These are phyloP conservation scores for Mortierella sp. DNA, from an alignment of 371 early-diverging fungal species.

Conservation along the genomic window DNA sequence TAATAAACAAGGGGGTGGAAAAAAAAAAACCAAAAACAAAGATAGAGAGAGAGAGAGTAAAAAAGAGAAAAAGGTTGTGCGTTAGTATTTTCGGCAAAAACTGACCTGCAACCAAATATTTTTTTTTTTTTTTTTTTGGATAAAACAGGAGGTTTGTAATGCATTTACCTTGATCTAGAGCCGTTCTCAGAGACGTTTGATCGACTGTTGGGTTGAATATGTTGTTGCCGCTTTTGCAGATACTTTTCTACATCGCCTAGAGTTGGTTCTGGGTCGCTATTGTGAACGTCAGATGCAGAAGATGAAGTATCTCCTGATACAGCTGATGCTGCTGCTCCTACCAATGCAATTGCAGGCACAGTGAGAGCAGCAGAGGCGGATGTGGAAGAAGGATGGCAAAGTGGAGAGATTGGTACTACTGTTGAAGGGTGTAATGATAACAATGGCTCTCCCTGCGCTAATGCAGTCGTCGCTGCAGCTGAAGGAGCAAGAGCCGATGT, in stretches of 20 bases:
- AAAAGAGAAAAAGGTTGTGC: background rate
- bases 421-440: background rate
- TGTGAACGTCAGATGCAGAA: conserved; percentile 16
- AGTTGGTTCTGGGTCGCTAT: conserved; percentile 33
- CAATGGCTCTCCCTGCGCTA: background rate
- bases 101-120: too few species aligned
- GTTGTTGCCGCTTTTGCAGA: conserved; percentile 18
- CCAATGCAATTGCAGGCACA: background rate
- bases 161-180: conserved; percentile 8
- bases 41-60: background rate
- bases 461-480: background rate
- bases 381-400: background rate
- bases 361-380: background rate
- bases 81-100: background rate
- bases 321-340: background rate
- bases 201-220: conserved; percentile 17
- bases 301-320: background rate
- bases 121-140: too few species aligned
- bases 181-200: background rate
- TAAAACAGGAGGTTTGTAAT: background rate
- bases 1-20: background rate
- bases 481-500: background rate
- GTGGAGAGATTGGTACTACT: background rate
- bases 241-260: conserved; percentile 19
- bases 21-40: background rate